Evolutionary conservation across 352 stramenopile genomes (phyloP).

Genomic region (Globisporangium nagaii): DNA sequence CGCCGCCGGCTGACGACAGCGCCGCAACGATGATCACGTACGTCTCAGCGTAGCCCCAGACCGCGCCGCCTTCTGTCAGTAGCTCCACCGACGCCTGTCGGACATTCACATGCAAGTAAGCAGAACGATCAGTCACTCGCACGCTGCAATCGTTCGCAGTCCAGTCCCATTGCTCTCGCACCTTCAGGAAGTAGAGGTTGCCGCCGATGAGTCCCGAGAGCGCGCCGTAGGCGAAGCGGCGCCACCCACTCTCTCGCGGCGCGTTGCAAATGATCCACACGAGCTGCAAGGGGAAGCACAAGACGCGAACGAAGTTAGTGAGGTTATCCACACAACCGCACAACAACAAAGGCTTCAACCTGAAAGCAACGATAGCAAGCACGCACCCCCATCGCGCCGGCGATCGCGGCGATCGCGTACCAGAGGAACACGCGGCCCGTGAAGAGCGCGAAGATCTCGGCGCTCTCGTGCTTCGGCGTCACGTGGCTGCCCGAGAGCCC

Average conservation of each 20-base stretch:
- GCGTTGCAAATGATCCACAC: conserved; percentile 67
- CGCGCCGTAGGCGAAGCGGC: conserved; percentile 76
- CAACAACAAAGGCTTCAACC: neutral
- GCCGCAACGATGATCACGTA: conserved; percentile 68
- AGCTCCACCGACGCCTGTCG: conserved; percentile 74
- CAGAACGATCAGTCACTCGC: neutral
- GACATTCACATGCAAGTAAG: neutral
- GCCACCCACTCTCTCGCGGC: conserved; percentile 57
- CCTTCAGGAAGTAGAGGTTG: conserved; percentile 86
- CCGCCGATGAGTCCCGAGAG: conserved; percentile 76
- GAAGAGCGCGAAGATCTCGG: conserved; percentile 79
- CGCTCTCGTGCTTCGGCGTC: conserved; percentile 67
- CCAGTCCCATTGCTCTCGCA: conserved; percentile 20
- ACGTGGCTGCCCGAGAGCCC: conserved; percentile 77
- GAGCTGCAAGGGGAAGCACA: conserved; percentile 47
- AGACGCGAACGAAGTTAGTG: neutral
- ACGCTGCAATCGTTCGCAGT: neutral
- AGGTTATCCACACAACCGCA: neutral
- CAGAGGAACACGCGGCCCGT: conserved; percentile 63
- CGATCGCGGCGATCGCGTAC: conserved; percentile 47
- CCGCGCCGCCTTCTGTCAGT: conserved; percentile 56
- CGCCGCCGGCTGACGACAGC: conserved; percentile 59
- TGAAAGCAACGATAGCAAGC: neutral
- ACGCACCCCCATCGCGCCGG: conserved; percentile 38
- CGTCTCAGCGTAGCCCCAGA: conserved; percentile 64